Evolutionary conservation across 169 alveolate genomes (phyloP).

Genomic region (Theileria orientalis): DNA sequence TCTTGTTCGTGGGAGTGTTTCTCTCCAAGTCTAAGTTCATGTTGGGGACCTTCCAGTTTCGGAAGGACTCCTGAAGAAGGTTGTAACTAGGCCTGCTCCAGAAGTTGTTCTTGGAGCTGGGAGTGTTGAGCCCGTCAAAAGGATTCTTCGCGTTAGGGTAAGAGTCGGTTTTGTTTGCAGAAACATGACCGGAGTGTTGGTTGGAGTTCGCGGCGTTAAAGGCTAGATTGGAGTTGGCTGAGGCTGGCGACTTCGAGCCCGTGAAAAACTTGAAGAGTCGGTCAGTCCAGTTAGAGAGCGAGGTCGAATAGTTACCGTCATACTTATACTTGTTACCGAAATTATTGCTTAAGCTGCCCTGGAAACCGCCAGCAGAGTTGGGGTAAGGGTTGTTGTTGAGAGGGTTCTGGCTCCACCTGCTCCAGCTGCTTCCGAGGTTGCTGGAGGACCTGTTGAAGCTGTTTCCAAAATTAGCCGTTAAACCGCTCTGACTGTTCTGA

Average conservation of each 20-base stretch:
- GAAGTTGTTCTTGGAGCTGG: not conserved
- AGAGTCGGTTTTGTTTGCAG: too few relatives aligned
- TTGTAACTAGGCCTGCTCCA: not conserved
- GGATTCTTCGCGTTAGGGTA: not conserved
- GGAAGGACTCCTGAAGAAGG: not conserved
- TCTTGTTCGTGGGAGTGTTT: not conserved
- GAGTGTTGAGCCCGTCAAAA: not conserved
- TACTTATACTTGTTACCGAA: slow-evolving; percentile 4
- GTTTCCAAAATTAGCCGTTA: not conserved
- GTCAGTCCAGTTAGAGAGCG: slow-evolving; percentile 1
- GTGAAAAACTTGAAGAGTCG: not conserved
- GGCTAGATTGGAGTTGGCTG: not conserved
- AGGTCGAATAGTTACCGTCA: slow-evolving; percentile 1
- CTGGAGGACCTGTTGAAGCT: not conserved
- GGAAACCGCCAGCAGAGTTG: too few relatives aligned
- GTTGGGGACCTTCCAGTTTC: slow-evolving; percentile 9
- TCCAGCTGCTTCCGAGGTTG: not conserved
- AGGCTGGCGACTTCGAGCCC: slow-evolving; percentile 3
- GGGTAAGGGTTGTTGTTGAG: not conserved
- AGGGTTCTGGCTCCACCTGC: not conserved
- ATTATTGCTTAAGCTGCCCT: not conserved
- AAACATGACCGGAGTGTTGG: too few relatives aligned
- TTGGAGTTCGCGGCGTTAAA: not conserved
- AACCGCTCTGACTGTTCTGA: too few relatives aligned
- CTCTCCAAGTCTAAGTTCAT: slow-evolving; percentile 1